A percentile compares a stretch with the other conserved stretches of the same genome.
These are phyloP conservation scores for Garcia nutans DNA, from an alignment of 345 rosid species.

Conservation along the genomic window DNA sequence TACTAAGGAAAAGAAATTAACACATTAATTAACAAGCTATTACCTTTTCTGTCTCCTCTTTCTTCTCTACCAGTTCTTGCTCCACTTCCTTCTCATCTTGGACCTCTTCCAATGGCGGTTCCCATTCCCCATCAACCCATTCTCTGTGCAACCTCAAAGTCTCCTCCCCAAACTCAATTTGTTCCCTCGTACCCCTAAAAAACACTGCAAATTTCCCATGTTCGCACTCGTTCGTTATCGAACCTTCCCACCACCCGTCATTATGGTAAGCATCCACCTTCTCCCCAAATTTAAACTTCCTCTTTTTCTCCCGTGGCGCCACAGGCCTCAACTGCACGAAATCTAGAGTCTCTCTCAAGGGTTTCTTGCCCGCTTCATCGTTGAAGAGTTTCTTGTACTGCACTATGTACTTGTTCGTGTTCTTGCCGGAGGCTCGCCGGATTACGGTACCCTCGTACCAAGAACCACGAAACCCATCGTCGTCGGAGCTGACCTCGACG, in stretches of 20 bases:
- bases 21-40: not conserved
- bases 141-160: slow-evolving; percentile 65
- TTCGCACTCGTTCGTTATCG: slow-evolving; percentile 46
- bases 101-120: slow-evolving; percentile 47
- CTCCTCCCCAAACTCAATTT: slow-evolving; percentile 44
- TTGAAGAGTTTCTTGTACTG: slow-evolving; percentile 49
- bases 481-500: slow-evolving; percentile 68
- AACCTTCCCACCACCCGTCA: slow-evolving; percentile 98
- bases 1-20: no score
- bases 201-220: slow-evolving; percentile 57
- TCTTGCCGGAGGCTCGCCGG: slow-evolving; percentile 32
- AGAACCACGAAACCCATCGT: slow-evolving; percentile 68
- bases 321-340: slow-evolving; percentile 43
- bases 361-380: slow-evolving; percentile 50
- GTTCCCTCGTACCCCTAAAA: slow-evolving; percentile 58
- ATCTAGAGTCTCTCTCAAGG: slow-evolving; percentile 41
- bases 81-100: slow-evolving; percentile 14
- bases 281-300: slow-evolving; percentile 45
- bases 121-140: slow-evolving; percentile 67
- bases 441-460: slow-evolving; percentile 58
- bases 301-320: slow-evolving; percentile 53
- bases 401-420: slow-evolving; percentile 32
- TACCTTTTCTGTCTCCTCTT: not conserved
- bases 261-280: slow-evolving; percentile 65
- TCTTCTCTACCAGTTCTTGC: slow-evolving; percentile 6